Percentiles rank a stretch among this genome's conserved stretches.
Conservation (phyloP, 192 early-diverging fungal genomes). For the Coemansia sp. region DNA sequence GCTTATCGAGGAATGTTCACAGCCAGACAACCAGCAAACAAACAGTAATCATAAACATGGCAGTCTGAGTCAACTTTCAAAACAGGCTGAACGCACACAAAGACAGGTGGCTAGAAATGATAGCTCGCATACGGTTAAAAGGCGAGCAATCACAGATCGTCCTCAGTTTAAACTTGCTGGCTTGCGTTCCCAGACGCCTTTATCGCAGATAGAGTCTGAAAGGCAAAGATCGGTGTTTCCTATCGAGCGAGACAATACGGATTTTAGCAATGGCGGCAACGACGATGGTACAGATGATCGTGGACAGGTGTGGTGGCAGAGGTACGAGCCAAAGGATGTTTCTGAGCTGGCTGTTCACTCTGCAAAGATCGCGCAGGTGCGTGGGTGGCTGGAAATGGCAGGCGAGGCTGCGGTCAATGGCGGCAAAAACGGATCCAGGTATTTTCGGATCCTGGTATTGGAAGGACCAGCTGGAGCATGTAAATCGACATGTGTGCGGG, state of each 20-base stretch:
- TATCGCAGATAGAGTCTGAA: neutral
- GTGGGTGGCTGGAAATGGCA: constrained; percentile 58
- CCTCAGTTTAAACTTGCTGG: constrained; percentile 25
- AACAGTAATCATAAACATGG: neutral
- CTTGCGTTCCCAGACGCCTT: neutral
- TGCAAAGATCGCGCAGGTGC: constrained; percentile 57
- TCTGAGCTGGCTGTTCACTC: constrained; percentile 58
- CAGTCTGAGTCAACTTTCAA: neutral
- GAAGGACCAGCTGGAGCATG: constrained; percentile 68
- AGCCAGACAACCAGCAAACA: neutral
- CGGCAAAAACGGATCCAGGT: constrained; percentile 3
- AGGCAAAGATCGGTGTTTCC: neutral
- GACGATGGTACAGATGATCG: constrained; percentile 8
- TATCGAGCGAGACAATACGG: neutral
- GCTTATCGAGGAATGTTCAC: constrained; percentile 30
- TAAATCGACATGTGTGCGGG: constrained; percentile 62
- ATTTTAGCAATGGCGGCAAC: neutral
- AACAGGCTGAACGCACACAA: neutral
- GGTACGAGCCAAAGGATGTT: constrained; percentile 29
- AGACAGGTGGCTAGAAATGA: neutral
- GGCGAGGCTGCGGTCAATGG: constrained; percentile 19
- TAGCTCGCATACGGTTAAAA: constrained; percentile 1
- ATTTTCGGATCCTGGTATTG: constrained; percentile 59
- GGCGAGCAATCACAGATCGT: constrained; percentile 41
- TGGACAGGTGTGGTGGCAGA: constrained; percentile 49